Percentiles rank a stretch among this genome's conserved stretches.
phyloP scores from a whole-genome alignment of 2,329 filamentous ascomycete species.

The Coniella lustricola region DNA sequence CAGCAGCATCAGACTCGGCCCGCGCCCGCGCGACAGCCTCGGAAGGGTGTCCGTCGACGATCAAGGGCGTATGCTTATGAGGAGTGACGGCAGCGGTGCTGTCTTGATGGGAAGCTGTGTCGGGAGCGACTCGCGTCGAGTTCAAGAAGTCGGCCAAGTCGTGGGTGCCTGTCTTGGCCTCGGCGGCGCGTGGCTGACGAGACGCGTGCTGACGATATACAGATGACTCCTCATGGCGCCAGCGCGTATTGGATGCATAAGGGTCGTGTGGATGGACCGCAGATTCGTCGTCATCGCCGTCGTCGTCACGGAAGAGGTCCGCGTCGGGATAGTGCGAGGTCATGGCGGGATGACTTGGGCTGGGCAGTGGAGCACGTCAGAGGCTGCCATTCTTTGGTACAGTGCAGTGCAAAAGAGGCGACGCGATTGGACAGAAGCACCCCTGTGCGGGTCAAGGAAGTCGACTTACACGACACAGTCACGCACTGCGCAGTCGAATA shows the following conservation, averaged over 20 bases:
- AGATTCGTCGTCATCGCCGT: constrained; percentile 11
- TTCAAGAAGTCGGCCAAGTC: constrained; percentile 53
- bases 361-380: constrained; percentile 4
- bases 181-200: constrained; percentile 24
- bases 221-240: constrained; percentile 58
- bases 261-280: constrained; percentile 38
- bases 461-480: constrained; percentile 1
- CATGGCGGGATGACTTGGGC: constrained; percentile 2
- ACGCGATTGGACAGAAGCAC: constrained; percentile 2
- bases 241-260: constrained; percentile 49
- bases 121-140: constrained; percentile 41
- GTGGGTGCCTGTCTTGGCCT: constrained; percentile 37
- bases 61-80: constrained; percentile 39
- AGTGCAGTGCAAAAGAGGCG: background rate
- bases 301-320: constrained; percentile 16
- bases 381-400: background rate
- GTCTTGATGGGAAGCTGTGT: constrained; percentile 17
- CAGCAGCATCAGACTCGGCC: constrained; percentile 2
- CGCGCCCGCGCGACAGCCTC: constrained; percentile 18
- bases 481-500: no score
- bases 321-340: constrained; percentile 11
- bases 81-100: constrained; percentile 13
- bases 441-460: background rate
- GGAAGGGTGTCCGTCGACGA: constrained; percentile 35
- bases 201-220: constrained; percentile 44